Percentiles rank a stretch among this genome's conserved stretches.
Conservation (phyloP, 495 filamentous ascomycete species). For the Parathielavia hyrcaniae region DNA sequence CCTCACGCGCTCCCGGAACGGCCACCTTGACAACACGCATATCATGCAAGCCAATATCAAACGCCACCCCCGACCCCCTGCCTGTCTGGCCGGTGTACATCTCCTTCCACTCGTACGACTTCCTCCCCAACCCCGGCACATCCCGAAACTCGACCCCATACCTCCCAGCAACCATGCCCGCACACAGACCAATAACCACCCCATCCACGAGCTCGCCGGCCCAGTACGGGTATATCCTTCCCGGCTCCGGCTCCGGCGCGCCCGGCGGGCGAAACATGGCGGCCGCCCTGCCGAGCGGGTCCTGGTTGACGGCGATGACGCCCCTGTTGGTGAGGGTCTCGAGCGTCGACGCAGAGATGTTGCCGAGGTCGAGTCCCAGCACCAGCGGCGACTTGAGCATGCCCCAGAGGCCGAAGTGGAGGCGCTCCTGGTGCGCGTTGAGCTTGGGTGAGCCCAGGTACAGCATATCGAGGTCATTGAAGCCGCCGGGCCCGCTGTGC, state of each 20-base stretch:
- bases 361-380: conserved; percentile 43
- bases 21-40: conserved; percentile 25
- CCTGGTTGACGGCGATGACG: conserved; percentile 51
- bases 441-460: conserved; percentile 30
- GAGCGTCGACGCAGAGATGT: conserved; percentile 43
- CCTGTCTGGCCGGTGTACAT: conserved; percentile 34
- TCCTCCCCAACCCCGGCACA: conserved; percentile 43
- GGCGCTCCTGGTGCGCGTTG: conserved; percentile 38
- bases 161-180: conserved; percentile 31
- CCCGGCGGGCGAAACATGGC: conserved; percentile 55
- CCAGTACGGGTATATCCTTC: conserved; percentile 38
- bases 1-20: neutral
- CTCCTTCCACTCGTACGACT: conserved; percentile 22
- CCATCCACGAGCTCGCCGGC: conserved; percentile 34
- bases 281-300: conserved; percentile 46
- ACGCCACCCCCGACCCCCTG: conserved; percentile 13
- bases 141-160: conserved; percentile 48
- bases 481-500: conserved; percentile 39
- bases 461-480: conserved; percentile 54
- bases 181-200: conserved; percentile 52
- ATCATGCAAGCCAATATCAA: conserved; percentile 19
- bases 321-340: conserved; percentile 45
- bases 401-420: conserved; percentile 55
- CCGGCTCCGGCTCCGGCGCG: conserved; percentile 59
- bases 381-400: conserved; percentile 51